These are phyloP conservation scores for Firmiana major DNA, from an alignment of 345 rosid species.

Conservation along the genomic window DNA sequence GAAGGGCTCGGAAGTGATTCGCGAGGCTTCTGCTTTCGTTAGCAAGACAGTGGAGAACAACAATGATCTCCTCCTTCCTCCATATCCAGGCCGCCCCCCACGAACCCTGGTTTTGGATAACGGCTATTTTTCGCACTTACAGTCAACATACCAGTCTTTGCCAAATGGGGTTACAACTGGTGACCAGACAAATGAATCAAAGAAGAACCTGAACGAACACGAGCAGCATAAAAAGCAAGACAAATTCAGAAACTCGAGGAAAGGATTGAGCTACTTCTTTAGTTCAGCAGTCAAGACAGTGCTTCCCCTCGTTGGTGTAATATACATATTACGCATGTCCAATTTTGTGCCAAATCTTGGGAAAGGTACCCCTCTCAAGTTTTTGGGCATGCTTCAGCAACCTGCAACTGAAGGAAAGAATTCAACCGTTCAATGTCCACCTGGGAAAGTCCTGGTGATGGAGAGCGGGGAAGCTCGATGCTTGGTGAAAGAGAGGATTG, in stretches of 20 bases:
- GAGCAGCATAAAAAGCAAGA: conserved; percentile 18
- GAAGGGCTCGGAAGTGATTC: conserved; percentile 57
- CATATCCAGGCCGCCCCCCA: conserved; percentile 61
- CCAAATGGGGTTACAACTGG: conserved; percentile 41
- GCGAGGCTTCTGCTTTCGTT: conserved; percentile 67
- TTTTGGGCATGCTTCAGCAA: conserved; percentile 36
- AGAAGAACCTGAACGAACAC: conserved; percentile 17
- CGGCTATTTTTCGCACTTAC: conserved; percentile 36
- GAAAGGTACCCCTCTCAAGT: conserved; percentile 32
- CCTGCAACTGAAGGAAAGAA: conserved; percentile 29
- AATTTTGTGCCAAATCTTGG: conserved; percentile 41
- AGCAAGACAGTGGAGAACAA: conserved; percentile 67
- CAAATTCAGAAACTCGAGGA: conserved; percentile 21
- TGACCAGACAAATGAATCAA: conserved; percentile 30
- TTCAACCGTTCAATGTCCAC: conserved; percentile 49
- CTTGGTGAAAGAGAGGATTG: conserved; percentile 85
- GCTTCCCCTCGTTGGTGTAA: conserved; percentile 56
- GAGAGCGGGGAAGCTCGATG: conserved; percentile 76
- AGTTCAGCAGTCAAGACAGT: conserved; percentile 54
- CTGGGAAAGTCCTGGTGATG: conserved; percentile 63
- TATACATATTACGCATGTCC: conserved; percentile 50
- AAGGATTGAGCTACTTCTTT: conserved; percentile 42
- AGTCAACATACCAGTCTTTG: conserved; percentile 26
- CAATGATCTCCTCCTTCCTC: conserved; percentile 77
- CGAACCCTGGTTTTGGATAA: conserved; percentile 38